Percentiles rank a stretch among this genome's conserved stretches.
Conservation (phyloP, 768 basidiomycete species). For the Amanita inopinata region DNA sequence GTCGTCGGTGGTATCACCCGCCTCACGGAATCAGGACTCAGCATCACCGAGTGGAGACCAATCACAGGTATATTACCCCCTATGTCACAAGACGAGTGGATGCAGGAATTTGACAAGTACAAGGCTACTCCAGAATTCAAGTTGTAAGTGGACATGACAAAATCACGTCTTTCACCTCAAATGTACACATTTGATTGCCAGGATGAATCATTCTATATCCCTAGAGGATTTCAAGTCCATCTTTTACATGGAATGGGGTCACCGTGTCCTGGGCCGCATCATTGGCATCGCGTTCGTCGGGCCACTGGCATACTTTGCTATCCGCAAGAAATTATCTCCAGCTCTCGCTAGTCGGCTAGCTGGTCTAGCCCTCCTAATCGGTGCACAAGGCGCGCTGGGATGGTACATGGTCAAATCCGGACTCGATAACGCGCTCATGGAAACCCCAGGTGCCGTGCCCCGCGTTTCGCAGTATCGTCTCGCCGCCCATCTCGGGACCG, state of each 20-base stretch:
- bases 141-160: slow-evolving; percentile 46
- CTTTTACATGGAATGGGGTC: slow-evolving; percentile 98
- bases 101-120: slow-evolving; percentile 87
- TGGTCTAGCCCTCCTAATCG: slow-evolving; percentile 73
- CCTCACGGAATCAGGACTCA: slow-evolving; percentile 93
- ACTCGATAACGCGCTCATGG: slow-evolving; percentile 72
- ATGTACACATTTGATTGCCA: slow-evolving; percentile 21
- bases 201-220: slow-evolving; percentile 82
- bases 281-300: slow-evolving; percentile 77
- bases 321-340: slow-evolving; percentile 58
- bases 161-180: background rate
- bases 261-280: slow-evolving; percentile 86
- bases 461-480: slow-evolving; percentile 96
- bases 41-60: slow-evolving; percentile 97
- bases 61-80: slow-evolving; percentile 87
- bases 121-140: slow-evolving; percentile 92
- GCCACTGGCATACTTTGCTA: slow-evolving; percentile 74
- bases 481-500: slow-evolving; percentile 89
- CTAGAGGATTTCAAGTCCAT: slow-evolving; percentile 91
- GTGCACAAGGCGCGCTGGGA: slow-evolving; percentile 84
- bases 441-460: slow-evolving; percentile 76
- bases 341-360: slow-evolving; percentile 54
- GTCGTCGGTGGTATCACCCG: slow-evolving; percentile 95
- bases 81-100: slow-evolving; percentile 66
- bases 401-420: slow-evolving; percentile 99